Conservation (phyloP, 2,329 filamentous ascomycete genomes). For the Microascus cirrosus region DNA sequence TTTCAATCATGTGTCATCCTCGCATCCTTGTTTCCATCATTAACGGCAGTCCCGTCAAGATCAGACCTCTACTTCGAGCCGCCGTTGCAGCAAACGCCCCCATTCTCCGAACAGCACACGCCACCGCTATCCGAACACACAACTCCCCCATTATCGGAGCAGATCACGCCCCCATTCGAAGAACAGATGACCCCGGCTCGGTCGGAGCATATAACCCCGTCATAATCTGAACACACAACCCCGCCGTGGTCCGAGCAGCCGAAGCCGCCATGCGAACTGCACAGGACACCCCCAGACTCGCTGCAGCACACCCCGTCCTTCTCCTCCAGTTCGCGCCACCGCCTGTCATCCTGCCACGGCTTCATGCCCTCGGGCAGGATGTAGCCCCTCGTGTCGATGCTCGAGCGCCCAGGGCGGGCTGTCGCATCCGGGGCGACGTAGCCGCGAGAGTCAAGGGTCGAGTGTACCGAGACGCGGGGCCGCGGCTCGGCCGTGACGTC, state of each 20-base stretch:
- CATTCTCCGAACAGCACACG: background rate
- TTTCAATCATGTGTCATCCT: background rate
- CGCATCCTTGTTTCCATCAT: background rate
- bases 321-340: slow-evolving; percentile 1
- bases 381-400: slow-evolving; percentile 1
- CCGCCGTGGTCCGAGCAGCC: slow-evolving; percentile 2
- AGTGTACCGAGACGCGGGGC: background rate
- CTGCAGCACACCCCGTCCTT: background rate
- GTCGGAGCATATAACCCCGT: background rate
- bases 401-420: background rate
- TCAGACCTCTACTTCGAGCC: background rate
- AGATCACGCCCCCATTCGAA: background rate
- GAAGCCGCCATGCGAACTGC: background rate
- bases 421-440: background rate
- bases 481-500: background rate
- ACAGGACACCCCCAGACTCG: background rate
- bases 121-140: background rate
- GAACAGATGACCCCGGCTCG: background rate
- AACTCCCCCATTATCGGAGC: background rate
- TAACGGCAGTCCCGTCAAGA: background rate
- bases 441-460: background rate
- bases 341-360: background rate
- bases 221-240: slow-evolving; percentile 1
- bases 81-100: background rate
- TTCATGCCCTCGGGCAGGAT: background rate